phyloP scores from a whole-genome alignment of 208 protist species.

The Leptomonas pyrrhocoris region DNA sequence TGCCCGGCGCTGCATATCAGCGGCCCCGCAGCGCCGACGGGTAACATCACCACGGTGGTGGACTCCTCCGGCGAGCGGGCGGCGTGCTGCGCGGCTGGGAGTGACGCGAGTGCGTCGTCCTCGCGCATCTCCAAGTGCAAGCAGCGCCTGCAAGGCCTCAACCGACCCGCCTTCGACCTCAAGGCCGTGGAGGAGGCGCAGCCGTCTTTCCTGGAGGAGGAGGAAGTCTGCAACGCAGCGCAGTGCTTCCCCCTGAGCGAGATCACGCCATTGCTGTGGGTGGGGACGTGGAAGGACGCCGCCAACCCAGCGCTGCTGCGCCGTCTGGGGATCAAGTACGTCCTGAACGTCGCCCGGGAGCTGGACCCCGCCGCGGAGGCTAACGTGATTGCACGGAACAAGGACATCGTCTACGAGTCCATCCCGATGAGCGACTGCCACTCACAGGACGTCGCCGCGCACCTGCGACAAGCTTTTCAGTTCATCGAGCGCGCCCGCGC shows the following conservation, averaged over 20 bases:
- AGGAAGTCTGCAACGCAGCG: slow-evolving; percentile 68
- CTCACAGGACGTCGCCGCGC: slow-evolving; percentile 49
- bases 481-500: slow-evolving; percentile 67
- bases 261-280: slow-evolving; percentile 61
- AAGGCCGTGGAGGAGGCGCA: slow-evolving; percentile 47
- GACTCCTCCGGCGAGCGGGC: slow-evolving; percentile 5
- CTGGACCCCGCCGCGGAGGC: slow-evolving; percentile 39
- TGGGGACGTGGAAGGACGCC: slow-evolving; percentile 83
- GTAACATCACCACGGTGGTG: background rate
- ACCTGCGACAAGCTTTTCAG: slow-evolving; percentile 67
- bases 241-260: slow-evolving; percentile 63
- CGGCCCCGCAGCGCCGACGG: background rate
- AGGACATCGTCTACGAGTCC: slow-evolving; percentile 41
- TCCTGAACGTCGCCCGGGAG: slow-evolving; percentile 84
- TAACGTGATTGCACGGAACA: slow-evolving; percentile 22
- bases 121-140: slow-evolving; percentile 50
- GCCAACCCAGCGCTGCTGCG: slow-evolving; percentile 50
- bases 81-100: background rate
- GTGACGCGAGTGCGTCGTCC: background rate
- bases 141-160: slow-evolving; percentile 37
- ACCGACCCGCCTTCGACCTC: slow-evolving; percentile 66
- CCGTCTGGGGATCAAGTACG: slow-evolving; percentile 58
- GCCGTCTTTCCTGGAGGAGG: slow-evolving; percentile 26
- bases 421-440: slow-evolving; percentile 81
- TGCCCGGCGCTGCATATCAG: background rate